Evolutionary conservation across 305 asterid genomes (phyloP), one percentile per base, ranked within the genome.

Genomic region (Rubia peregrina): DNA sequence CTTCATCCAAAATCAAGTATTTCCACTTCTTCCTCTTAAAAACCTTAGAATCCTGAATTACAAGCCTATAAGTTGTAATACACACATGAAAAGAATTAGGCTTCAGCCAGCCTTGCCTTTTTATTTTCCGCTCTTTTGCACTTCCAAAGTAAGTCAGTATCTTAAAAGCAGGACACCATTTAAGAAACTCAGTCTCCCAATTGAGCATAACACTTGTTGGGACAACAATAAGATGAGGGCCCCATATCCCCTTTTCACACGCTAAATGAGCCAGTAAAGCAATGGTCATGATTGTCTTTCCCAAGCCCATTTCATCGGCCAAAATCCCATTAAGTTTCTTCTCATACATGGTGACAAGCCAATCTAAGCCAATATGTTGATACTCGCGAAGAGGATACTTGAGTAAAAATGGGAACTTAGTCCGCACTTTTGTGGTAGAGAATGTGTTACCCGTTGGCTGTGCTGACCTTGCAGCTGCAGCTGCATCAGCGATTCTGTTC

Each of bases 291-390:
- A 95, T 95, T 68, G 99, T 95, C 90, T 95, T 95, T 69, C 99
- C 99, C 87, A 95, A 78, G 40, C 99, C 98, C 99, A 95, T 95
- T 87, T 95, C 99, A 83, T 95, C 99, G 71, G 99, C 99, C 78
- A 95, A 91, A 81, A 95, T 95, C 72, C 99, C 99, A 75, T 95
- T 95, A 65, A 95, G 95, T 78, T 96, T 92, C 85, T 95, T 90
- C 90, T 95, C 99, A 69, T 92, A 95, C 98, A 95, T 90, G 71
- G 98, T 95, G 68, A 92, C 98, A 67, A 95, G 97, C 99, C 99
- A 95, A 84, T 95, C 98, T 89, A 95, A 82, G 73, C 99, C 99
- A 74, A 95, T 92, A 78, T 95, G 99, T 69, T 95, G 99, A 85
- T 95, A 95, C 85, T 95, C 99, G 51, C 99, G 98, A 73, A 95